Percentiles rank a stretch among this genome's conserved stretches.
phyloP scores from a whole-genome alignment of 2,329 filamentous ascomycete genomes.

The Cordyceps fumosorosea region DNA sequence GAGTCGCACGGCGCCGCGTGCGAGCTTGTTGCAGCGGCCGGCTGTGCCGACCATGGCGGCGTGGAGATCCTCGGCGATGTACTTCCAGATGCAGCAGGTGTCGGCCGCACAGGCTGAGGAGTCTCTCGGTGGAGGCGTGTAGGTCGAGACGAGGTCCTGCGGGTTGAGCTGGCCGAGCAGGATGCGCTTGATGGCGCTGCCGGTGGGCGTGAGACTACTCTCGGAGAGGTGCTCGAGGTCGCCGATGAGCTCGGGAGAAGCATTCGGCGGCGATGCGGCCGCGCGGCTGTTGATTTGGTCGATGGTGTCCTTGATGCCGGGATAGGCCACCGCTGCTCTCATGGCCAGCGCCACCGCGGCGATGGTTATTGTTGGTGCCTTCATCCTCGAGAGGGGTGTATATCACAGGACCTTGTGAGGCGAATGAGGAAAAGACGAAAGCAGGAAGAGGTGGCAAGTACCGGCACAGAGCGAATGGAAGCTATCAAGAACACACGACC shows the following conservation, averaged over 20 bases:
- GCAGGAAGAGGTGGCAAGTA: not conserved
- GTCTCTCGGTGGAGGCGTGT: constrained; percentile 14
- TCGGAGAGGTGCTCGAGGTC: constrained; percentile 26
- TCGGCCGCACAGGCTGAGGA: constrained; percentile 26
- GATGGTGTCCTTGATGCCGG: not conserved
- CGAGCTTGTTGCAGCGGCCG: constrained; percentile 33
- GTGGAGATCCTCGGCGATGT: constrained; percentile 31
- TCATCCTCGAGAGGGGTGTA: not conserved
- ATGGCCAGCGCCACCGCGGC: not conserved
- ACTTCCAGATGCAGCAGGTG: constrained; percentile 36
- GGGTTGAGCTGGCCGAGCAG: constrained; percentile 21
- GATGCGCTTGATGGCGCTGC: constrained; percentile 27
- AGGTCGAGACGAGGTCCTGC: constrained; percentile 15
- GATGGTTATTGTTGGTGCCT: not conserved
- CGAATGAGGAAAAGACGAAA: not conserved
- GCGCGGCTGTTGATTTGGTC: not conserved
- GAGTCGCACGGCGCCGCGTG: constrained; percentile 35
- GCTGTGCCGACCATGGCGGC: constrained; percentile 26
- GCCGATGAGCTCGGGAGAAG: constrained; percentile 22
- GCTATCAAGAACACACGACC: not conserved
- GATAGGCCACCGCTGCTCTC: not conserved
- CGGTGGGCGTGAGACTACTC: constrained; percentile 24
- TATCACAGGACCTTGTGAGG: not conserved
- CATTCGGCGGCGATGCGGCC: not conserved
- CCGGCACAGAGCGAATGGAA: not conserved